Percentiles rank a stretch among this genome's conserved stretches.
Evolutionary conservation across 2,329 filamentous ascomycete species (phyloP).

Genomic region (Tolypocladium ophioglossoides): DNA sequence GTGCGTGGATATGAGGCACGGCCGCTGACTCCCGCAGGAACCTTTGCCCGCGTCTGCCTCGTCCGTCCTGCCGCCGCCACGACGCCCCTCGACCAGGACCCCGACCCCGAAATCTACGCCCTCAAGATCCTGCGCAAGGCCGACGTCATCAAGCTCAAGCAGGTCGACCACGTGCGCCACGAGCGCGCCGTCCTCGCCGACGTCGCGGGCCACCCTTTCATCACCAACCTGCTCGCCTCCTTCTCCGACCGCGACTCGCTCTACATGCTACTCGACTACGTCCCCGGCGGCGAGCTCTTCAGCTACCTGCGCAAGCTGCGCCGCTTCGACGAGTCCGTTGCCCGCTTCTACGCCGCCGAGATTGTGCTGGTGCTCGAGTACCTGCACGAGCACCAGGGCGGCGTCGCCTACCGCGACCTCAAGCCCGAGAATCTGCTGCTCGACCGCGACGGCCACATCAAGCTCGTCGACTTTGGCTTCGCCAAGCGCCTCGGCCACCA

Average conservation of each 20-base stretch:
- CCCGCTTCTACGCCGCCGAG: constrained; percentile 75
- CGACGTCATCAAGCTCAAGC: constrained; percentile 71
- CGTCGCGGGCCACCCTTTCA: constrained; percentile 73
- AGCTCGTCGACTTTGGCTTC: constrained; percentile 78
- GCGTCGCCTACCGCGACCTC: constrained; percentile 69
- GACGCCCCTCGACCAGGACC: constrained; percentile 20
- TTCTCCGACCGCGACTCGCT: constrained; percentile 71
- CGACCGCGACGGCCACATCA: constrained; percentile 68
- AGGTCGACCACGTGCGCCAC: constrained; percentile 78
- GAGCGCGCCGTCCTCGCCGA: constrained; percentile 70
- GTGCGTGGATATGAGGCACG: no score
- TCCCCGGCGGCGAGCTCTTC: constrained; percentile 76
- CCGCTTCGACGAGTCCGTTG: constrained; percentile 67
- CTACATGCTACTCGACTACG: constrained; percentile 77
- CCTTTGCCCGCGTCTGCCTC: constrained; percentile 74
- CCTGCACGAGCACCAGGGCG: constrained; percentile 67
- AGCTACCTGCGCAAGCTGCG: constrained; percentile 69
- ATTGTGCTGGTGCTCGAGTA: constrained; percentile 75
- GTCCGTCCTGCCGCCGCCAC: constrained; percentile 50
- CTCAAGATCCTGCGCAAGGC: constrained; percentile 69
- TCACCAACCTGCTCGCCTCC: constrained; percentile 66
- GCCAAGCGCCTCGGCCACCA: constrained; percentile 62
- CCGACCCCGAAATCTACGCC: constrained; percentile 52
- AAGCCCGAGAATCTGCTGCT: constrained; percentile 78
- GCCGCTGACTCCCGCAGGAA: constrained; percentile 31